Base-by-base conservation (phyloP, 1,139 yeast species). In the Magnusiomyces suaveolens region DNA sequence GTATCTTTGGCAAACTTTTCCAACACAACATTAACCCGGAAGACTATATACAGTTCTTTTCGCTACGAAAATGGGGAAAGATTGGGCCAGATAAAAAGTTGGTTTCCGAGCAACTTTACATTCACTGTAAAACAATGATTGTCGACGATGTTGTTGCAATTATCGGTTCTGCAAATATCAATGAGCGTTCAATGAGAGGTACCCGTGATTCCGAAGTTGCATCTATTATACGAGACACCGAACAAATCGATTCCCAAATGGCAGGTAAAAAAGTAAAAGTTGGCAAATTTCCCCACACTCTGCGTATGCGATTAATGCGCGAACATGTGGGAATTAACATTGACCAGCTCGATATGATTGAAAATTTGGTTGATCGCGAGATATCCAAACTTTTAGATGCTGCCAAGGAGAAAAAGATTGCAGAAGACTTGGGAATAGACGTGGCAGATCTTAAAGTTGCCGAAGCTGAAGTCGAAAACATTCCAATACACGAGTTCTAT, bases 291-390 rank as follows among this genome's bases (percentile, higher is more conserved):
- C 89, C 97, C 0, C 95, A 89, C 68, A 84, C 94, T 1, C 73
- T 94, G 59, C 77, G 99, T 65, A 80, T 89, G 74, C 77, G 97
- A 59, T 75, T 94, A 51, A 92, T 94, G 98, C 79, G 98, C 60
- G 99, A 94, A 66, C 98, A 94, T 69, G 69, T 94, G 39, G 99
- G 98, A 21, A 84, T 95, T 52, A 92, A 87, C 68, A 92, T 90
- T 50, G 98, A 94, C 69, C 75, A 84, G 29, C 72, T 92, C 46
- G 98, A 92, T 59, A 72, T 85, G 50, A 87, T 89, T 43, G 97
- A 92, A 64, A 76, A 94, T 12, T 58, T 62, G 23, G 57, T 63
- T 18, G 63, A 62, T 16, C 46, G 55, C 16, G 55, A 53, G 24
- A 12, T 53, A 2, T 41, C 52, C n/a, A 46, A 26, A 3, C 48